Evolutionary conservation across 1,284 basidiomycete genomes (phyloP), one percentile per base, ranked within the genome.

Genomic region (Pholiota adiposa): DNA sequence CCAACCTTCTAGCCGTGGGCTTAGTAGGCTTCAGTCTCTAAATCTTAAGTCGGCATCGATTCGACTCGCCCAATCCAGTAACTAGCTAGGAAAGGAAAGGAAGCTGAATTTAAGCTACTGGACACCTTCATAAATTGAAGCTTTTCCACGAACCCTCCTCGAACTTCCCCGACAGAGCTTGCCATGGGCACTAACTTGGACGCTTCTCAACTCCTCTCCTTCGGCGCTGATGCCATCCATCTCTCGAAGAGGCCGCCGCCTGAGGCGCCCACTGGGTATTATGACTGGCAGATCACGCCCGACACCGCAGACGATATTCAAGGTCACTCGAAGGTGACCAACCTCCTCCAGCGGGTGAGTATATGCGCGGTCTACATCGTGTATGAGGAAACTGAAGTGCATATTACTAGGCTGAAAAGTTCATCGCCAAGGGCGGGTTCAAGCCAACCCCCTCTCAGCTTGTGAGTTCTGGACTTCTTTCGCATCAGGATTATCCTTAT

Each of bases 231-330:
- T 25, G 60, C 60, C n/a, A 38, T 62, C 4, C 40, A 60, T 16
- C 56, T 58, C 14, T 62, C 63, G 14, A 55, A 52, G n/a, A 55
- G 63, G 4, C 50, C 58, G 8, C 56, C 56, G 3, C 63, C 63
- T 7, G 55, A 43, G 9, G 63, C 63, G 14, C 60, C 63, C 29
- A 62, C 60, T 21, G 63, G 63, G 18, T 62, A 62, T 27, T 64
- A 64, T n/a, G 60, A 64, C 56, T 64, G 60, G 58, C 56, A 64
- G 38, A 61, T 64, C 5, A 60, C 60, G 3, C 56, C 50, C 12
- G 53, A 55, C 18, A 54, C 60, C 23, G 58, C 58, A 6, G 56
- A 56, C 16, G 58, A 53, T 9, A 21, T 38, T 2, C 36, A 58
- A 29, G 63, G 60, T 4, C 63, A 64, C 40, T 58, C 63, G 5